These are phyloP conservation scores for Arachis hypogaea DNA, from an alignment of 306 rosid species.

Conservation along the genomic window DNA sequence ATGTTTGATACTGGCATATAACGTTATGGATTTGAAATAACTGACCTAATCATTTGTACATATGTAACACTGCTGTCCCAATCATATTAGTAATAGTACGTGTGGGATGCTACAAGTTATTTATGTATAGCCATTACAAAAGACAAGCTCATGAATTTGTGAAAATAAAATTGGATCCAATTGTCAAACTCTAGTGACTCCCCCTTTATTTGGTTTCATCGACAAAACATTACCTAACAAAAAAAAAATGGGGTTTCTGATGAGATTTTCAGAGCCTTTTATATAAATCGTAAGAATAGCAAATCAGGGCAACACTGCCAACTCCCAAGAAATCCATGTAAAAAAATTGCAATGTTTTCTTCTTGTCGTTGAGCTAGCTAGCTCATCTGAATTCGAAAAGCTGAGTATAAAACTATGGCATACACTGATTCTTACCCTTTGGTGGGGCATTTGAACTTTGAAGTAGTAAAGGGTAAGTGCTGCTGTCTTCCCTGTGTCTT, in stretches of 20 bases:
- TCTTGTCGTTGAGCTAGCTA: conserved; percentile 48
- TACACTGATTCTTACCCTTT: conserved; percentile 62
- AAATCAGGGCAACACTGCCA: conserved; percentile 40
- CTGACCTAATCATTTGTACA: conserved; percentile 38
- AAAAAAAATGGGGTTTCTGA: conserved; percentile 33
- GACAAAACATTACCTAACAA: conserved; percentile 43
- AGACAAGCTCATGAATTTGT: conserved; percentile 35
- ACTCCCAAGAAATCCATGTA: conserved; percentile 63
- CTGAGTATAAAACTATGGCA: conserved; percentile 43
- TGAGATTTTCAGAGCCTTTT: conserved; percentile 55
- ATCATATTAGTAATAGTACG: conserved; percentile 15
- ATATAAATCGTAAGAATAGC: conserved; percentile 33
- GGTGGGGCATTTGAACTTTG: conserved; percentile 52
- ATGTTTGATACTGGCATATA: conserved; percentile 28
- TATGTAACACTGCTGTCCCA: conserved; percentile 23
- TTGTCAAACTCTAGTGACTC: conserved; percentile 41
- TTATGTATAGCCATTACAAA: conserved; percentile 35
- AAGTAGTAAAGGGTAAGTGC: conserved; percentile 43
- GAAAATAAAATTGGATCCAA: conserved; percentile 42
- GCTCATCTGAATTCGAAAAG: conserved; percentile 54
- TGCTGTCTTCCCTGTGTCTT: conserved; percentile 58
- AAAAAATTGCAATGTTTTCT: conserved; percentile 42
- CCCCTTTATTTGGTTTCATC: conserved; percentile 10
- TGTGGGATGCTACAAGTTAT: conserved; percentile 33
- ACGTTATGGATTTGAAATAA: conserved; percentile 43